Percentiles rank a stretch among this genome's conserved stretches.
phyloP scores from a whole-genome alignment of 176 grass and related monocot genomes.

The Musa acuminata region DNA sequence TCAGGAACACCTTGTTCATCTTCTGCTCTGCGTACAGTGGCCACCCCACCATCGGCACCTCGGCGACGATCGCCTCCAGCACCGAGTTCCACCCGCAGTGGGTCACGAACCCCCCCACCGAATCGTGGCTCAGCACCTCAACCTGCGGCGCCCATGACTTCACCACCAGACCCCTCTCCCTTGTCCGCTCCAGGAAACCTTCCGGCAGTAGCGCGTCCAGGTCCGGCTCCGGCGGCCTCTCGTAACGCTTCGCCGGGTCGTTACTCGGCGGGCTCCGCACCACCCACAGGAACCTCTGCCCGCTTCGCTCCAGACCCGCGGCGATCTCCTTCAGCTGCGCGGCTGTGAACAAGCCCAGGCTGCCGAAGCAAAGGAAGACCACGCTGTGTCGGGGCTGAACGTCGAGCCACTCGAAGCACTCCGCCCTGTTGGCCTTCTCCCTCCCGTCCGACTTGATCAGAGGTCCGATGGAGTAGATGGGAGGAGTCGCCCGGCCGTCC shows the following conservation, averaged over 20 bases:
- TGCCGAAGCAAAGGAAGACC: background rate
- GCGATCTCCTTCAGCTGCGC: background rate
- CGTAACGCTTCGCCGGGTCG: background rate
- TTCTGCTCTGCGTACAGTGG: background rate
- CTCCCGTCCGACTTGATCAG: too few species aligned
- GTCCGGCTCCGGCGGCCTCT: background rate
- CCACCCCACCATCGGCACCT: background rate
- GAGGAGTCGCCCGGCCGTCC: too few species aligned
- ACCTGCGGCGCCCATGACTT: background rate
- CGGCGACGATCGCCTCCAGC: background rate
- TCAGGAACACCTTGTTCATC: background rate
- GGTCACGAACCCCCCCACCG: background rate
- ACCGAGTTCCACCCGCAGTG: background rate
- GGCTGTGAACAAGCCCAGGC: background rate
- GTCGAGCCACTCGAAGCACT: background rate
- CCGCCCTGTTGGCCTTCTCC: background rate
- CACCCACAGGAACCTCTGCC: background rate
- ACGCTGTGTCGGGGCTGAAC: background rate
- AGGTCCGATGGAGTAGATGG: too few species aligned
- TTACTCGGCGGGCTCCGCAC: background rate
- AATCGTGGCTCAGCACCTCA: background rate
- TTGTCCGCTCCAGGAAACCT: background rate
- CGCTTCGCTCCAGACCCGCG: background rate
- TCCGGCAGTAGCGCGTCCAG: background rate
- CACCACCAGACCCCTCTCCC: background rate